Conservation (phyloP, 2,329 filamentous ascomycete genomes). For the Arthrobotrys megalospora region DNA sequence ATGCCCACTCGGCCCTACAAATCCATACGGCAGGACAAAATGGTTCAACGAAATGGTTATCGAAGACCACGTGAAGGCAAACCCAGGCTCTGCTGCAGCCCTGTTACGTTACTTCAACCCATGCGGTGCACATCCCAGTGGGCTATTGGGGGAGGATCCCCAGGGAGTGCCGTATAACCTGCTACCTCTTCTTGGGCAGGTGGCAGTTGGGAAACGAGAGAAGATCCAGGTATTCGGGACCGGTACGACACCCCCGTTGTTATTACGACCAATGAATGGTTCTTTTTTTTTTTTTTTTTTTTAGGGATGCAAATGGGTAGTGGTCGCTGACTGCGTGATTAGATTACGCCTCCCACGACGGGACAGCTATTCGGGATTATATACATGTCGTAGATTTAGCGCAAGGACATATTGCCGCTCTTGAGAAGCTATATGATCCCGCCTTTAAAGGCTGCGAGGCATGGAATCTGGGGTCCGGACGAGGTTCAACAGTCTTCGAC, state of each 20-base stretch:
- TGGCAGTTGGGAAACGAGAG: conserved; percentile 93
- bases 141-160: conserved; percentile 98
- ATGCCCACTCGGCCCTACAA: conserved; percentile 96
- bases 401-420: conserved; percentile 85
- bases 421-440: conserved; percentile 87
- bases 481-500: conserved; percentile 94
- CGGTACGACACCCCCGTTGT: conserved; percentile 71
- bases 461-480: conserved; percentile 96
- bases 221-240: conserved; percentile 96
- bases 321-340: conserved; percentile 19
- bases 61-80: conserved; percentile 87
- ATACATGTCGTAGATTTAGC: conserved; percentile 96
- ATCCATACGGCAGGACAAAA: conserved; percentile 98
- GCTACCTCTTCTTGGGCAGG: conserved; percentile 92
- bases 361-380: conserved; percentile 96
- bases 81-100: conserved; percentile 93
- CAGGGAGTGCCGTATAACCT: conserved; percentile 96
- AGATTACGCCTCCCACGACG: conserved; percentile 93
- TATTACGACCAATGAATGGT: conserved; percentile 24
- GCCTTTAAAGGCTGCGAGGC: conserved; percentile 83
- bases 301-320: not conserved
- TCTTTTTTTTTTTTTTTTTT: not conserved
- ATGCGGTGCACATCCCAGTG: conserved; percentile 91
- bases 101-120: conserved; percentile 98
- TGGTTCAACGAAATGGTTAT: conserved; percentile 90